These are phyloP conservation scores for Suhomyces pyralidae DNA, from an alignment of 805 yeast genomes.

Conservation along the genomic window DNA sequence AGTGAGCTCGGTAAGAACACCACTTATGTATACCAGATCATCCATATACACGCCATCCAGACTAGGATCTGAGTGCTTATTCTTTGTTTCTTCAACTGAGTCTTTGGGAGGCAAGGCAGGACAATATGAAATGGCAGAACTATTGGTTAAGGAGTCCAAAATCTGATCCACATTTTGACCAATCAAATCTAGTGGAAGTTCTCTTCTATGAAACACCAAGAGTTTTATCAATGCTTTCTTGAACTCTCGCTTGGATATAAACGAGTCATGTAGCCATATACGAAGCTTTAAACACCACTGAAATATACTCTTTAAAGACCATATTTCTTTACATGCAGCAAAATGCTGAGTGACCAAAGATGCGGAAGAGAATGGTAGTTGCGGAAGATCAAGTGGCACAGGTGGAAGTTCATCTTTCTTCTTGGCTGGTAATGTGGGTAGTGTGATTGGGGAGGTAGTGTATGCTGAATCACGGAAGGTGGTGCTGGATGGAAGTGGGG, in stretches of 20 bases:
- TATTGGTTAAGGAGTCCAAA: slow-evolving; percentile 38
- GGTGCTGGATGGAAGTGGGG: neutral
- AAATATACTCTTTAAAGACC: slow-evolving; percentile 48
- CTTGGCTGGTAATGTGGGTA: slow-evolving; percentile 4
- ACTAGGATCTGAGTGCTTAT: neutral
- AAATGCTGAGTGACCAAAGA: slow-evolving; percentile 48
- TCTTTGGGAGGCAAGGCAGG: neutral
- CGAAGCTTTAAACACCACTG: slow-evolving; percentile 52
- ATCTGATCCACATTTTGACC: slow-evolving; percentile 52
- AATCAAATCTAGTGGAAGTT: slow-evolving; percentile 47
- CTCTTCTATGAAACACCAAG: slow-evolving; percentile 49
- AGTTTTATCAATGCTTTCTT: slow-evolving; percentile 51
- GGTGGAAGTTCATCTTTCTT: slow-evolving; percentile 36
- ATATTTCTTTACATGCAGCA: slow-evolving; percentile 44
- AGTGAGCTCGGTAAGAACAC: slow-evolving; percentile 45
- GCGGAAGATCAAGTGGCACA: slow-evolving; percentile 49
- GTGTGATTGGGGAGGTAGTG: neutral
- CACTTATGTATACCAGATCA: slow-evolving; percentile 24
- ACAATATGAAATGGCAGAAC: slow-evolving; percentile 36
- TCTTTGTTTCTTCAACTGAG: neutral
- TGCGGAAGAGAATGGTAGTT: slow-evolving; percentile 54
- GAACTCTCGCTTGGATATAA: slow-evolving; percentile 50
- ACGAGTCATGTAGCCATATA: slow-evolving; percentile 52
- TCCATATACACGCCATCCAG: slow-evolving; percentile 12
- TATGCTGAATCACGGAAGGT: neutral